phyloP scores from a whole-genome alignment of 176 grass and related monocot species.

The Panicum miliaceum region DNA sequence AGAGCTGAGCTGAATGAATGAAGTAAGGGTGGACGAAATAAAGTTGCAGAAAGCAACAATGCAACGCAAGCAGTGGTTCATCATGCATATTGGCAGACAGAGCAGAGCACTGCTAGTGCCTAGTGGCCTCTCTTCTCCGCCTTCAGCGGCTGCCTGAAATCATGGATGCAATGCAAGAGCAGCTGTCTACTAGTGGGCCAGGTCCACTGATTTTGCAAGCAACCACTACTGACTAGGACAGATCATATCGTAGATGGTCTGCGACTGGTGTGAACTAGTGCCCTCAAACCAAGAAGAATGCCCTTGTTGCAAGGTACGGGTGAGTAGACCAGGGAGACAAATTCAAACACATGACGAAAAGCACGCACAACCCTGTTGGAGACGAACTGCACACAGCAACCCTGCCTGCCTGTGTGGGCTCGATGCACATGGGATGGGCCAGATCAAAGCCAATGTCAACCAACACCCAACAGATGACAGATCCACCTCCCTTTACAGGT shows the following conservation, averaged over 20 bases:
- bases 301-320: background rate
- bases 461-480: background rate
- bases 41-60: too few relatives aligned
- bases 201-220: background rate
- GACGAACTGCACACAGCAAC: background rate
- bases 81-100: too few relatives aligned
- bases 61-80: too few relatives aligned
- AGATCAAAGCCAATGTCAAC: background rate
- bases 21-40: too few relatives aligned
- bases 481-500: too few relatives aligned
- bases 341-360: background rate
- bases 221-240: background rate
- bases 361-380: background rate
- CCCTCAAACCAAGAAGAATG: background rate
- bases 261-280: background rate
- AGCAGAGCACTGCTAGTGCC: too few relatives aligned
- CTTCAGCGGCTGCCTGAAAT: background rate
- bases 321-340: background rate
- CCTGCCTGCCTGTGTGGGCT: too few relatives aligned
- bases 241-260: background rate
- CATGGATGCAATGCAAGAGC: background rate
- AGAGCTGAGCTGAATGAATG: too few relatives aligned
- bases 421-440: constrained; percentile 1
- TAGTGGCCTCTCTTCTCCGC: too few relatives aligned
- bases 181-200: too few relatives aligned